A percentile compares a stretch with the other conserved stretches of the same genome.
phyloP scores from a whole-genome alignment of 78 protist genomes.

The Dictyostelium capitatum region DNA sequence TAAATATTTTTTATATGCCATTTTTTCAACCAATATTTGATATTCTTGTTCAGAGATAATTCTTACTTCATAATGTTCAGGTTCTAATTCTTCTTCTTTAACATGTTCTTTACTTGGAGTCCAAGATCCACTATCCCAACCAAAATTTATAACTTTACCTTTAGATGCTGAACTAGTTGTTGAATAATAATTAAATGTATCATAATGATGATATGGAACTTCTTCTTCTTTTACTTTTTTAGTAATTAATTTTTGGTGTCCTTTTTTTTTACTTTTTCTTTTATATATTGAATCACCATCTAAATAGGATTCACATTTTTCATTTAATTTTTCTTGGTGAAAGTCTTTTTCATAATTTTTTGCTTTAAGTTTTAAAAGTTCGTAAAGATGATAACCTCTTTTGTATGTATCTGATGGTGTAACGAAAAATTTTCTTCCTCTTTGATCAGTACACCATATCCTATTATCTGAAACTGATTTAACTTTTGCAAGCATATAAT shows the following conservation, averaged over 20 bases:
- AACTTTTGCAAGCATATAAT: not conserved
- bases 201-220: too few species aligned
- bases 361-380: not conserved
- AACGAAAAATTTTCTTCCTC: too few species aligned
- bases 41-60: not conserved
- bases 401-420: too few species aligned
- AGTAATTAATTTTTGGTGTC: too few species aligned
- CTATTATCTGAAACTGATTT: not conserved
- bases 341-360: not conserved
- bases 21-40: not conserved
- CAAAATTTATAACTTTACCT: not conserved
- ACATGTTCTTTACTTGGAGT: not conserved
- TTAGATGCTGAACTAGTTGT: not conserved
- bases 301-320: too few species aligned
- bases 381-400: too few species aligned
- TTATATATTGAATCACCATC: too few species aligned
- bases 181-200: not conserved
- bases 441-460: not conserved
- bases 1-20: not conserved
- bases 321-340: too few species aligned
- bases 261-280: too few species aligned
- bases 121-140: not conserved
- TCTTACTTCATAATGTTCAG: not conserved
- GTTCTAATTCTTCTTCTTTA: not conserved
- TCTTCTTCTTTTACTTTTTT: too few species aligned